Percentiles rank a stretch among this genome's conserved stretches.
Evolutionary conservation across 2,329 filamentous ascomycete species (phyloP).

Genomic region (Ophiostoma angusticollis): DNA sequence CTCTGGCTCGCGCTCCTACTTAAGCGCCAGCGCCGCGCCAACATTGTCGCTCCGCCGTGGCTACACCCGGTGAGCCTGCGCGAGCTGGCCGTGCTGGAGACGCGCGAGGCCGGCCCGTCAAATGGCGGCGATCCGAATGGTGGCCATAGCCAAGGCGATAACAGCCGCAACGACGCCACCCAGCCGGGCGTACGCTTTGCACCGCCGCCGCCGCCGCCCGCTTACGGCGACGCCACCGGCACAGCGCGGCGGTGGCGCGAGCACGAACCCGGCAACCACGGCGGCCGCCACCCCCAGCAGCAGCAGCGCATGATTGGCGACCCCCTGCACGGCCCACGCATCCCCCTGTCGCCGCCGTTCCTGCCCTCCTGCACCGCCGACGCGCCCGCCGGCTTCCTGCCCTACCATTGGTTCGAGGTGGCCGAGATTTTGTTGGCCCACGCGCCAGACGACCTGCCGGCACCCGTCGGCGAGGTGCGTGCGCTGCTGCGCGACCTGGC

Average conservation of each 20-base stretch:
- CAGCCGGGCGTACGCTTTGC: slow-evolving; percentile 57
- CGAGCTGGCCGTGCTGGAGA: slow-evolving; percentile 71
- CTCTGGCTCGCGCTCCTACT: slow-evolving; percentile 92
- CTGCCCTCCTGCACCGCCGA: slow-evolving; percentile 59
- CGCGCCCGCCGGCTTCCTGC: slow-evolving; percentile 57
- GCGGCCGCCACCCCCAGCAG: slow-evolving; percentile 8
- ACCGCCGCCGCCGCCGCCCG: slow-evolving; percentile 56
- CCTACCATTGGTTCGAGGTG: slow-evolving; percentile 92
- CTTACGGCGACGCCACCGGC: slow-evolving; percentile 34
- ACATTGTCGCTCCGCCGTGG: slow-evolving; percentile 87
- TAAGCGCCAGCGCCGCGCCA: slow-evolving; percentile 86
- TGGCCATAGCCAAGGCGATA: background rate
- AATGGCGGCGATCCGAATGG: background rate
- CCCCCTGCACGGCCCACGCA: slow-evolving; percentile 7
- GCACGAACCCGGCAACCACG: too few species aligned
- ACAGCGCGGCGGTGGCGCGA: slow-evolving; percentile 23
- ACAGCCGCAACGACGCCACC: slow-evolving; percentile 2
- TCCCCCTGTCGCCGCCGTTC: slow-evolving; percentile 57
- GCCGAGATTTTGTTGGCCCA: slow-evolving; percentile 77
- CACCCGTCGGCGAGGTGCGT: slow-evolving; percentile 57
- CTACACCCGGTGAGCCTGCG: slow-evolving; percentile 63
- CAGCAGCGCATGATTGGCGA: background rate
- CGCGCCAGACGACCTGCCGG: slow-evolving; percentile 67
- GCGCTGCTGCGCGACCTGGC: slow-evolving; percentile 67
- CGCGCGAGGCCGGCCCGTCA: slow-evolving; percentile 38